Base-by-base conservation (phyloP, 306 rosid genomes). In the Begonia loranthoides region DNA sequence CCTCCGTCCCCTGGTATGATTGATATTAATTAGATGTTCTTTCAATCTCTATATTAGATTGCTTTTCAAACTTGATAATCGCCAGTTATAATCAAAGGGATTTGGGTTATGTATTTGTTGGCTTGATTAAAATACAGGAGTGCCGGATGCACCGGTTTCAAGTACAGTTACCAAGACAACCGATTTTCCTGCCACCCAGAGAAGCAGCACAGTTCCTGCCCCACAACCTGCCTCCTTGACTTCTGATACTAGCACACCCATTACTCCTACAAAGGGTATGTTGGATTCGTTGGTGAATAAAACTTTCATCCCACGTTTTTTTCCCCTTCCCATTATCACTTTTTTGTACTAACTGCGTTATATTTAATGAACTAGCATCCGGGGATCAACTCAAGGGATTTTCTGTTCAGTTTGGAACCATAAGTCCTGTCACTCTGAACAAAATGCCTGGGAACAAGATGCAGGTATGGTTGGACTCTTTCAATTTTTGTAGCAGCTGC, bases 341-440 rank as follows among this genome's bases (percentile, higher is more conserved):
- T 28, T 28, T 3, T 28, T 41, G n/a, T 48, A 24, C 13, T 51
- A 51, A 54, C 34, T 11, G 40, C 4, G 11, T 50, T 6, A 16
- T 39, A 6, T 21, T 22, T 72, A 40, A 56, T 74, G 59, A 48
- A 28, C 63, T 58, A 70, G 76, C 62, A 57, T 45, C 79, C 14
- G 94, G 80, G 59, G 99, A 87, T 73, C 73, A 68, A 10, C 59
- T 90, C 15, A 82, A 74, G 76, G 72, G 75, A 13, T 70, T 76
- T 50, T 14, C 94, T 54, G 66, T 92, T 57, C 99, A 92, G 61
- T 92, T 92, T 68, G 99, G 99, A 54, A 74, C 99, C 10, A 74
- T 92, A 38, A 73, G 64, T 68, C 96, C 99, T 38, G 76, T 74
- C 40, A 59, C 73, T 57, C 58, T 87, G 8, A 28, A 28, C 9